These are phyloP conservation scores for Diaporthe amygdali DNA, from an alignment of 2,329 filamentous ascomycete species.

Conservation along the genomic window DNA sequence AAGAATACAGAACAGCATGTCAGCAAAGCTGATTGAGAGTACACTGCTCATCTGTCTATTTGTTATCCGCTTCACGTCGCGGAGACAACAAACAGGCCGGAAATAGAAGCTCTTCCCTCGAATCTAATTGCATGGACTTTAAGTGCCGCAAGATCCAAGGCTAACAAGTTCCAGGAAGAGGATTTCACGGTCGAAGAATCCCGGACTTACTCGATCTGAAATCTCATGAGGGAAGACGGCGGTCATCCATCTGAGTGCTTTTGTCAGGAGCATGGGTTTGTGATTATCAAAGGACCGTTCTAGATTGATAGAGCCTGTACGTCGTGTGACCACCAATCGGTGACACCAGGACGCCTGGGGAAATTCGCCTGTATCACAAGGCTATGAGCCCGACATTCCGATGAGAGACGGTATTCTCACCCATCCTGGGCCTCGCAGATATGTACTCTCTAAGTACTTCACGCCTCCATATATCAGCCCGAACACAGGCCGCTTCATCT, in stretches of 20 bases:
- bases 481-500: no score
- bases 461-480: no score
- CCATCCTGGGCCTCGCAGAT: no score
- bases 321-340: neutral
- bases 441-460: no score
- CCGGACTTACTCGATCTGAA: neutral
- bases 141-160: neutral
- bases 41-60: neutral
- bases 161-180: no score
- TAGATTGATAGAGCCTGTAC: neutral
- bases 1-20: neutral
- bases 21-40: neutral
- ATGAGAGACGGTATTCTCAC: no score
- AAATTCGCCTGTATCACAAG: no score
- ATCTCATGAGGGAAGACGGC: neutral
- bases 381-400: no score
- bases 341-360: neutral
- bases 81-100: no score
- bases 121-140: neutral
- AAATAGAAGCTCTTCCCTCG: no score
- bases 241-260: neutral
- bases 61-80: no score
- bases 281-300: neutral
- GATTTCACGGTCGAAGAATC: neutral
- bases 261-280: no score